Conservation (phyloP, 2,329 filamentous ascomycete species). For the Fusarium continuum region DNA sequence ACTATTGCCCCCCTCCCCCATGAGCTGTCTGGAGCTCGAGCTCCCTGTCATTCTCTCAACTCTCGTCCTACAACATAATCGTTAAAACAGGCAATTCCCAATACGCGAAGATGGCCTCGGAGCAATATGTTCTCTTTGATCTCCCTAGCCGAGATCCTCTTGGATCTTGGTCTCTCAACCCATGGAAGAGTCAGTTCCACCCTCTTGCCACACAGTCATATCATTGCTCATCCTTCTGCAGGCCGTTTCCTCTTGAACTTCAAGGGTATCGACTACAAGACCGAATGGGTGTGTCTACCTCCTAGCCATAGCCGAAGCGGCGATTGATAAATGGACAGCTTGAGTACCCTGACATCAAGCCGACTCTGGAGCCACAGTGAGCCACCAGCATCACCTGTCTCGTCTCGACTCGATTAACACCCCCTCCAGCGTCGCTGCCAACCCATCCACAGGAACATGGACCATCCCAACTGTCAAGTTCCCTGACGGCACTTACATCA, state of each 20-base stretch:
- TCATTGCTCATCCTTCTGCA: constrained; percentile 44
- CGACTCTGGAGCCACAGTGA: constrained; percentile 64
- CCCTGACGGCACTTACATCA: constrained; percentile 66
- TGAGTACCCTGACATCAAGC: constrained; percentile 72
- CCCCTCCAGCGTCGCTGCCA: constrained; percentile 27
- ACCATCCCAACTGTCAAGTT: constrained; percentile 63
- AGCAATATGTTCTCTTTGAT: constrained; percentile 67
- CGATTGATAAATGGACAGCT: constrained; percentile 46
- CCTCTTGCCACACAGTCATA: neutral
- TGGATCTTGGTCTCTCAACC: constrained; percentile 71
- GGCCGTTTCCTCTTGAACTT: constrained; percentile 73
- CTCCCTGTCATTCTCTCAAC: neutral
- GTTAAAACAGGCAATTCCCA: neutral
- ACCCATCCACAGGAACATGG: constrained; percentile 37
- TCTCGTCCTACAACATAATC: neutral
- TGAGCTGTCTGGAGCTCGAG: constrained; percentile 4
- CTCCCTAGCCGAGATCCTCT: constrained; percentile 62
- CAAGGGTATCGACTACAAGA: constrained; percentile 73
- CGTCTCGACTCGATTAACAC: neutral
- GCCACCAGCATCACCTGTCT: constrained; percentile 18
- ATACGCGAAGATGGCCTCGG: constrained; percentile 43
- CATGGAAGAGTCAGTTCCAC: constrained; percentile 70
- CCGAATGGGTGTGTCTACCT: constrained; percentile 62
- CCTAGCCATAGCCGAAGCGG: neutral
- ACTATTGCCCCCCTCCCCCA: constrained; percentile 27